phyloP scores from a whole-genome alignment of 495 filamentous ascomycete species.

The Aspergillus cavernicola region DNA sequence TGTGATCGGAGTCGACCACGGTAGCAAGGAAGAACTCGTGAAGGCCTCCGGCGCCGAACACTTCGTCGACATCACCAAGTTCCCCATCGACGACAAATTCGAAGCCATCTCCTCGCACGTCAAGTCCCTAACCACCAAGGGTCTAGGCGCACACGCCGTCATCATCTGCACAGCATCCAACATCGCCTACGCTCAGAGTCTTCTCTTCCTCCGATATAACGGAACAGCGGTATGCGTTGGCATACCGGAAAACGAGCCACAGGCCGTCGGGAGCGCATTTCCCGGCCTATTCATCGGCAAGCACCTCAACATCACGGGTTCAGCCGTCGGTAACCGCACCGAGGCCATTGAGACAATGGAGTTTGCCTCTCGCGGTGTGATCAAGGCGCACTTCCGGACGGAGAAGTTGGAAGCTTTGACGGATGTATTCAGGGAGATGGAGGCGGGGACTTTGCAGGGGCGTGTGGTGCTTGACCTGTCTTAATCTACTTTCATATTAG shows the following conservation, averaged over 20 bases:
- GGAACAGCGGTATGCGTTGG: conserved; percentile 66
- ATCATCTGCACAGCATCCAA: conserved; percentile 64
- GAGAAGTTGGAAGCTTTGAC: conserved; percentile 63
- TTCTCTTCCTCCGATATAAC: conserved; percentile 58
- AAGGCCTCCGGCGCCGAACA: conserved; percentile 60
- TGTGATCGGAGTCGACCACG: conserved; percentile 66
- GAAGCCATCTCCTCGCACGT: conserved; percentile 51
- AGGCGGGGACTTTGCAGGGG: conserved; percentile 52
- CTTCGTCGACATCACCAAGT: conserved; percentile 64
- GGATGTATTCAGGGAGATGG: conserved; percentile 58
- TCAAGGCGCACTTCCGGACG: conserved; percentile 55
- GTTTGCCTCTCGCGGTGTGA: conserved; percentile 57
- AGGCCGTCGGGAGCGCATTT: conserved; percentile 54
- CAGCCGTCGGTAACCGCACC: conserved; percentile 59
- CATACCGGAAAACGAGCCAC: conserved; percentile 57
- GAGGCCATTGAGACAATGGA: conserved; percentile 67
- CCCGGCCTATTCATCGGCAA: conserved; percentile 49
- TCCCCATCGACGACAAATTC: conserved; percentile 43
- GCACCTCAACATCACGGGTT: conserved; percentile 55
- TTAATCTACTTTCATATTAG: too few species aligned
- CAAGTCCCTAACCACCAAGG: conserved; percentile 56
- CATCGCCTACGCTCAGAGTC: conserved; percentile 57
- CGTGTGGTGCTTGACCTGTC: conserved; percentile 58
- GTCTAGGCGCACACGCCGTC: conserved; percentile 60
- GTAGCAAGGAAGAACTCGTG: conserved; percentile 58